These are phyloP conservation scores for Suhomyces sp. DNA, from an alignment of 805 yeast genomes.

Conservation along the genomic window DNA sequence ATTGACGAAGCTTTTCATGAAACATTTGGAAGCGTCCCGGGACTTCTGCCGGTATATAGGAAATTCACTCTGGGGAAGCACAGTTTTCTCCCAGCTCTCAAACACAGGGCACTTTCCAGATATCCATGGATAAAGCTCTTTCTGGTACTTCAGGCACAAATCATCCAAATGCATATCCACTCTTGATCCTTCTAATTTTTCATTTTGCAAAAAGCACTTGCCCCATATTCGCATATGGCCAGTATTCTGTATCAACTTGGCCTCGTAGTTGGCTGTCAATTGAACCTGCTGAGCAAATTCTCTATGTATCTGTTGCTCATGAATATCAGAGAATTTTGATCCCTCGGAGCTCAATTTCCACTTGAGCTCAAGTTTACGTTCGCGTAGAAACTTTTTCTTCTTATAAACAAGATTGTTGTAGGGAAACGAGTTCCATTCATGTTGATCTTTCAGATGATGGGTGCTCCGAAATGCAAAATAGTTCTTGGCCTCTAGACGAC, in stretches of 20 bases:
- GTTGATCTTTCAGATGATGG: not conserved
- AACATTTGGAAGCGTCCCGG: constrained; percentile 10
- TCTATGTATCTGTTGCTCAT: constrained; percentile 10
- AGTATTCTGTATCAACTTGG: constrained; percentile 15
- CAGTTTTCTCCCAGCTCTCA: constrained; percentile 15
- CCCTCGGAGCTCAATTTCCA: constrained; percentile 13
- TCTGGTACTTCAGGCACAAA: constrained; percentile 12
- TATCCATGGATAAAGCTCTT: constrained; percentile 31
- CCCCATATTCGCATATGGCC: constrained; percentile 26
- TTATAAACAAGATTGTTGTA: constrained; percentile 18
- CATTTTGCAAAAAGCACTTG: constrained; percentile 18
- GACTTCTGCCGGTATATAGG: constrained; percentile 8
- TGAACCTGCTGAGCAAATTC: constrained; percentile 8
- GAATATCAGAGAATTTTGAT: constrained; percentile 9
- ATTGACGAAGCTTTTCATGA: constrained; percentile 10
- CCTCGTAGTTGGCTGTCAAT: constrained; percentile 15
- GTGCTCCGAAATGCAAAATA: not conserved
- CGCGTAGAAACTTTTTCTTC: constrained; percentile 25
- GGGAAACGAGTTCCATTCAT: not conserved
- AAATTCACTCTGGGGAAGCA: constrained; percentile 7
- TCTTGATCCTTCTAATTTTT: not conserved
- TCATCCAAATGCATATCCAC: not conserved
- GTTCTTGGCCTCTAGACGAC: not conserved
- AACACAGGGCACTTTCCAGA: constrained; percentile 21
- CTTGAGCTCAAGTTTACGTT: constrained; percentile 14